A percentile compares a stretch with the other conserved stretches of the same genome.
phyloP scores from a whole-genome alignment of 345 rosid genomes.

The Populus pruinosa region DNA sequence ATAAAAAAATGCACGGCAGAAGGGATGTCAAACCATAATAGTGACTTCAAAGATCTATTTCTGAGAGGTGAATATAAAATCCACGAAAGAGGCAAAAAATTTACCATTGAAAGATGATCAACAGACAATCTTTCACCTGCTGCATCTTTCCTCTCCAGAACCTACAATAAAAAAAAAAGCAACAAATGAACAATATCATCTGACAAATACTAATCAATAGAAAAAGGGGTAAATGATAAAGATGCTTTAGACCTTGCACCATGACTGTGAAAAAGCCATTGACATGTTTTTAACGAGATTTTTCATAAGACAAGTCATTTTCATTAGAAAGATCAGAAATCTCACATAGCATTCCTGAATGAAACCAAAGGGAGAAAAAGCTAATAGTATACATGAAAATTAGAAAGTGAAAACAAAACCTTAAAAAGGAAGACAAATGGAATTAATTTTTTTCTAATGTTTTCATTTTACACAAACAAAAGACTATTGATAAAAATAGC shows the following conservation, averaged over 20 bases:
- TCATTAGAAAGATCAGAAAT: not conserved
- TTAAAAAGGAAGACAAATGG: not conserved
- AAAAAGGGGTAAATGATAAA: not conserved
- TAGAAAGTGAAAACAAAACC: not conserved
- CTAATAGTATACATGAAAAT: not conserved
- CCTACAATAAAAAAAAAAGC: conserved; percentile 41
- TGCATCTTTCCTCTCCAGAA: conserved; percentile 55
- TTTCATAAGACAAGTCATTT: not conserved
- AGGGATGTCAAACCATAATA: not conserved
- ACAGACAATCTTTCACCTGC: conserved; percentile 42
- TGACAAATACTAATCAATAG: not conserved
- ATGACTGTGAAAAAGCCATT: not conserved
- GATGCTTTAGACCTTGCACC: conserved; percentile 3
- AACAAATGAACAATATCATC: conserved; percentile 4
- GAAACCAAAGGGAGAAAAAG: not conserved
- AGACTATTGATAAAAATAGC: not conserved
- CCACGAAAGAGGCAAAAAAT: not conserved
- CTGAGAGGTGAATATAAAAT: not conserved
- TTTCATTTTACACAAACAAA: not conserved
- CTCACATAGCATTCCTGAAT: not conserved
- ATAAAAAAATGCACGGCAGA: not conserved
- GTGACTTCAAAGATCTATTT: not conserved
- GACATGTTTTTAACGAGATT: not conserved
- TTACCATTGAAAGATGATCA: conserved; percentile 73
- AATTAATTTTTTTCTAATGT: not conserved